These are phyloP conservation scores for Panaeolus cyanescens DNA, from an alignment of 768 basidiomycete genomes.

Conservation along the genomic window DNA sequence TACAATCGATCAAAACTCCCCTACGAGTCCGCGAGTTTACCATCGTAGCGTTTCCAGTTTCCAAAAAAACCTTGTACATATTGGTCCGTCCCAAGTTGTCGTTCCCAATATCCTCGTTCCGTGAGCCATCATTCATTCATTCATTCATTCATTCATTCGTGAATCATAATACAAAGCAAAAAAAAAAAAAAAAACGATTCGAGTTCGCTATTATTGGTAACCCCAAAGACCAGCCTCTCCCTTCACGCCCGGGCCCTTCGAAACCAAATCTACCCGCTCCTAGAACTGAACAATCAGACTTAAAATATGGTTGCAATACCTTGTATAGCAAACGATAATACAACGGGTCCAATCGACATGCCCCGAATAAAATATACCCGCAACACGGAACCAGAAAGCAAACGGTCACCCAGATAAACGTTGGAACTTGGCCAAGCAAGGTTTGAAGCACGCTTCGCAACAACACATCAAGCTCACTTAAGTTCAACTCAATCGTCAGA, in stretches of 20 bases:
- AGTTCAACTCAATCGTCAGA: background rate
- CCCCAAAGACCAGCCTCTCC: background rate
- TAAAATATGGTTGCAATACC: no score
- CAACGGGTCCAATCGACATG: no score
- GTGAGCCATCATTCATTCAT: background rate
- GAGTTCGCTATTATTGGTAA: background rate
- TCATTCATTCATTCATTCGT: background rate
- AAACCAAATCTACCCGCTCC: no score
- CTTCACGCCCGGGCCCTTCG: background rate
- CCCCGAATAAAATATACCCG: no score
- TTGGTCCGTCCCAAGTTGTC: background rate
- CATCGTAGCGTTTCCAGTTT: background rate
- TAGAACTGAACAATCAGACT: no score
- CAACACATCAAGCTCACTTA: background rate
- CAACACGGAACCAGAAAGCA: no score
- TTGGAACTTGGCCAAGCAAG: no score
- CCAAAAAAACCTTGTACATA: background rate
- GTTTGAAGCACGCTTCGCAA: no score
- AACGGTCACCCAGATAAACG: no score
- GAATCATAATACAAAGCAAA: background rate
- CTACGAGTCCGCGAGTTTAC: no score
- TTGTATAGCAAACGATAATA: no score
- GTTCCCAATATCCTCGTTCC: background rate
- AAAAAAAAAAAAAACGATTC: background rate
- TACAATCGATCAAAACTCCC: no score